phyloP scores from a whole-genome alignment of 139 green algal genomes.

The Zygnema circumcarinatum region DNA sequence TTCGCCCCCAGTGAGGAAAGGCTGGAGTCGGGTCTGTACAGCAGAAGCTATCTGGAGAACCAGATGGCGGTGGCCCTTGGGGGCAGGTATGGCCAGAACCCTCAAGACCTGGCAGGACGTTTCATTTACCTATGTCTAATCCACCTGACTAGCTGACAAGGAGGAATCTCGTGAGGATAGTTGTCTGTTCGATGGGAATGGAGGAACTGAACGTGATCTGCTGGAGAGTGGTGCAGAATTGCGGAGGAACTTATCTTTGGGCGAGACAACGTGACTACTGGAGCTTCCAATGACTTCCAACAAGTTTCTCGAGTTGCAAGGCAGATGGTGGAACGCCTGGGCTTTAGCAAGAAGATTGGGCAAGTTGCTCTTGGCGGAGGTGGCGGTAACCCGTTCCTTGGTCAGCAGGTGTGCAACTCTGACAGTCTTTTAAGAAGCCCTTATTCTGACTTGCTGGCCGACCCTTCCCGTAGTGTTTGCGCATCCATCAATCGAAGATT shows the following conservation, averaged over 20 bases:
- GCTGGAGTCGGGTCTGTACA: slow-evolving; percentile 76
- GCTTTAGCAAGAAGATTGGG: slow-evolving; percentile 91
- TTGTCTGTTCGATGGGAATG: too few species aligned
- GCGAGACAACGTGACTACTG: slow-evolving; percentile 95
- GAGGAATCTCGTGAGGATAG: too few species aligned
- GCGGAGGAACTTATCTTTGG: slow-evolving; percentile 99
- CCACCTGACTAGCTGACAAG: too few species aligned
- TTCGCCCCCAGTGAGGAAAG: slow-evolving; percentile 84
- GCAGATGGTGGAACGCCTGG: slow-evolving; percentile 96
- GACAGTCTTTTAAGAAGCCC: slow-evolving; percentile 13
- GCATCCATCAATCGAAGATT: too few species aligned
- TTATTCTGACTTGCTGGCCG: neutral
- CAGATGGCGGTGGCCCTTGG: slow-evolving; percentile 76
- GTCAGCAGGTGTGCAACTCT: slow-evolving; percentile 73
- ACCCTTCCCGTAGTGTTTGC: too few species aligned
- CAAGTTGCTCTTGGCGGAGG: slow-evolving; percentile 81
- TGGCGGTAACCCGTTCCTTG: slow-evolving; percentile 87
- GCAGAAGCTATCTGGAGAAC: slow-evolving; percentile 64
- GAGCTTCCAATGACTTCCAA: slow-evolving; percentile 92
- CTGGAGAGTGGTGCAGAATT: slow-evolving; percentile 70
- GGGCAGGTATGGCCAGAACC: slow-evolving; percentile 25
- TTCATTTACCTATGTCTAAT: too few species aligned
- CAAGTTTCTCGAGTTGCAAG: slow-evolving; percentile 80
- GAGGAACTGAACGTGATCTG: too few species aligned
- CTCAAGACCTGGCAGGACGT: neutral